phyloP scores from a whole-genome alignment of 805 yeast genomes.

The Candida adriatica region DNA sequence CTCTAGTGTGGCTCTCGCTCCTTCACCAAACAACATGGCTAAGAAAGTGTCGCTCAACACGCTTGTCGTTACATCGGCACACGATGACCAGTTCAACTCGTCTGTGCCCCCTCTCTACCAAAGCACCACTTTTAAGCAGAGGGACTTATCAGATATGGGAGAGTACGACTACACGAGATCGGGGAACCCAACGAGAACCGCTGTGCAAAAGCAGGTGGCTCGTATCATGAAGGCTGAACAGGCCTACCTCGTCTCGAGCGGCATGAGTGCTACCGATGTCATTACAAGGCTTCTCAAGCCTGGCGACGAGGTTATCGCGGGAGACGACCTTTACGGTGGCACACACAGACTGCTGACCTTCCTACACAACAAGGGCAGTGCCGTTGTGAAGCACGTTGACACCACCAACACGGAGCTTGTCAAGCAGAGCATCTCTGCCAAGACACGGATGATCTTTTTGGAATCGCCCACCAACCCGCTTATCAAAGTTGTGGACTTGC shows the following conservation, averaged over 20 bases:
- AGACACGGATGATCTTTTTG: constrained; percentile 72
- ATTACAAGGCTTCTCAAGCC: constrained; percentile 67
- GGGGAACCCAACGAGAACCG: constrained; percentile 89
- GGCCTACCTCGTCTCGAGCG: constrained; percentile 78
- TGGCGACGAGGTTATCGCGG: constrained; percentile 89
- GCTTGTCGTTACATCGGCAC: constrained; percentile 15
- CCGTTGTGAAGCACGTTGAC: constrained; percentile 70
- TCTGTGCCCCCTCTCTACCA: constrained; percentile 87
- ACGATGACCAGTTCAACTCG: constrained; percentile 67
- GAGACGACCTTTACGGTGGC: constrained; percentile 94
- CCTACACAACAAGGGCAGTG: constrained; percentile 53
- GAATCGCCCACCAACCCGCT: constrained; percentile 95
- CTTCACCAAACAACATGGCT: neutral
- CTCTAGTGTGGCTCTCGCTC: too few relatives aligned
- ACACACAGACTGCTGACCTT: constrained; percentile 80
- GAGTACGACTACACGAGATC: constrained; percentile 84
- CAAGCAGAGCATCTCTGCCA: constrained; percentile 42
- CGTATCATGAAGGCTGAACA: constrained; percentile 72
- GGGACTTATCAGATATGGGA: constrained; percentile 65
- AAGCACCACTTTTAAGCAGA: constrained; percentile 90
- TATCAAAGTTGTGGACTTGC: constrained; percentile 79
- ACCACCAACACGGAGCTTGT: constrained; percentile 67
- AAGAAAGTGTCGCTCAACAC: constrained; percentile 13
- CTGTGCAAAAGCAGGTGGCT: constrained; percentile 70
- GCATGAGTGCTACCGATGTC: constrained; percentile 91